Base-by-base conservation (phyloP, 2,329 filamentous ascomycete genomes). In the Sclerotinia sclerotiorum region DNA sequence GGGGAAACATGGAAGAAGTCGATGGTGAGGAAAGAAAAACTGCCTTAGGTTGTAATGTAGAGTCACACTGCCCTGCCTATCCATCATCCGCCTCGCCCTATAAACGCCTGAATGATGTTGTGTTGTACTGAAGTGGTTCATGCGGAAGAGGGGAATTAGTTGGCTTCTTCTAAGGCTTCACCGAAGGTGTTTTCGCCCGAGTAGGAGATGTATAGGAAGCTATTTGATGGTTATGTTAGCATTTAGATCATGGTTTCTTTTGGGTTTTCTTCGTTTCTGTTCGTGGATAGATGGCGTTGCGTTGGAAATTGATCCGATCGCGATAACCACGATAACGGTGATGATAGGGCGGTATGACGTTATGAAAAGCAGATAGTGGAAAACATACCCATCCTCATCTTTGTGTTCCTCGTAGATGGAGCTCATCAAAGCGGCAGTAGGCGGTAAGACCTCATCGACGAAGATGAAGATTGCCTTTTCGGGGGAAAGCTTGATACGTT, bases 401-500 rank as follows among this genome's bases (percentile, higher is more conserved):
- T 99, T 98, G 88, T 99, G 95, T 82, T 98, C 94, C 82, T 99
- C 95, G 81, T 99, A 99, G 83, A 99, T 98, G 81, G 92, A 96
- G 85, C 93, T 97, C 95, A 99, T 99, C 66, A 99, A 88, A 69
- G 95, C 95, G 70, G 95, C 95, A 11, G 95, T 98, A 3, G 95
- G 95, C 64, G 95, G 95, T 68, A 99, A 87, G 64, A 97, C 94
- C 83, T 98, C 95, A 80, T 98, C 94, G 78, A 99, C 95, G 83
- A 98, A 99, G 87, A 99, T 98, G 87, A 99, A 99, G 84, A 99
- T 99, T 80, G 95, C 95, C 88, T 99, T 99, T 85, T 99, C 95
- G 44, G 95, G 95, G 67, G 93, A 97, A 75, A 99, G 88, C 92
- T 99, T 99, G 84, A 99, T 99, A 79, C 95, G 91, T 88, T 99